Evolutionary conservation across 2,329 filamentous ascomycete genomes (phyloP).

Genomic region (Diaporthe ampelina): DNA sequence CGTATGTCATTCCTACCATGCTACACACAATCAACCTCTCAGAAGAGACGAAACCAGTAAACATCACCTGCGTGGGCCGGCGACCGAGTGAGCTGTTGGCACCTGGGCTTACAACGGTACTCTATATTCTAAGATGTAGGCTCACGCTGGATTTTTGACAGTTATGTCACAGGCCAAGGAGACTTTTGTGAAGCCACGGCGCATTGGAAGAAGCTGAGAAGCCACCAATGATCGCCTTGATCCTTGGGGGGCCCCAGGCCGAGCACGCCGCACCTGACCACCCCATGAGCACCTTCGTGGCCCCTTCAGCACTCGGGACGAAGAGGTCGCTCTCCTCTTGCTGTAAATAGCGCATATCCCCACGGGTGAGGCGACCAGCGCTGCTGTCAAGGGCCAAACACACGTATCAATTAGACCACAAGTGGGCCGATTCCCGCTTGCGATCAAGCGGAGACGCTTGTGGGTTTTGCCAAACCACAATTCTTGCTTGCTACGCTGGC

Average conservation of each 20-base stretch:
- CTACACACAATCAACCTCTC: not conserved
- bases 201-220: conserved; percentile 54
- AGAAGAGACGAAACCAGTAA: not conserved
- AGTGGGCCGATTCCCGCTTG: conserved; percentile 77
- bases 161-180: conserved; percentile 57
- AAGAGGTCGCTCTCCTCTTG: conserved; percentile 52
- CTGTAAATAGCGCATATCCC: conserved; percentile 67
- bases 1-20: not conserved
- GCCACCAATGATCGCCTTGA: not conserved
- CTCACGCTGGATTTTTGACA: not conserved
- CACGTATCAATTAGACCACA: conserved; percentile 65
- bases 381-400: conserved; percentile 74
- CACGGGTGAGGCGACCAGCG: conserved; percentile 70
- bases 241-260: not conserved
- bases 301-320: not conserved
- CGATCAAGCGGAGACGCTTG: conserved; percentile 69
- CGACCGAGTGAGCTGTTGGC: not conserved
- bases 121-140: not conserved
- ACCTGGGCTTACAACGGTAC: not conserved
- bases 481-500: conserved; percentile 48
- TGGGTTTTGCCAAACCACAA: conserved; percentile 55
- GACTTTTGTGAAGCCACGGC: conserved; percentile 58
- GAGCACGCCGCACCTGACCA: not conserved
- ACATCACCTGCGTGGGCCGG: not conserved
- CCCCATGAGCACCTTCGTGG: not conserved